A percentile compares a stretch with the other conserved stretches of the same genome.
Evolutionary conservation across 495 filamentous ascomycete species (phyloP).

Genomic region (Neurospora tetrasperma): DNA sequence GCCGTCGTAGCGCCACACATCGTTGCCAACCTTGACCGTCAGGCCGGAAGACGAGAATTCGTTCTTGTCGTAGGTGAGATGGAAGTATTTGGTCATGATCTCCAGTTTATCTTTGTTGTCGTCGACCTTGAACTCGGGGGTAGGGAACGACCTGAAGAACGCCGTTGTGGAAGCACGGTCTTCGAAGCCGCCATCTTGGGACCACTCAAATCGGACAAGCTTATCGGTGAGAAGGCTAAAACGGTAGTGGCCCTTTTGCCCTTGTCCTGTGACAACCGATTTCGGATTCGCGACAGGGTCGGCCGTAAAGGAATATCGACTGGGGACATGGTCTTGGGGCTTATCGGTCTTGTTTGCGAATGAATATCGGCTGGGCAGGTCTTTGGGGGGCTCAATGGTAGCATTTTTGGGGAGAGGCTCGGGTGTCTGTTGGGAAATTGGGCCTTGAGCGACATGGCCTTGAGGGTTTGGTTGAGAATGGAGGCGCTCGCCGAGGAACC

Average conservation of each 20-base stretch:
- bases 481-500: background rate
- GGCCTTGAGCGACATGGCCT: background rate
- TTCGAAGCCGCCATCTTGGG: slow-evolving; percentile 43
- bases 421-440: background rate
- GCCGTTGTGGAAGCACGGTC: slow-evolving; percentile 49
- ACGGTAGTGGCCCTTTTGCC: slow-evolving; percentile 30
- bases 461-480: background rate
- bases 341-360: background rate
- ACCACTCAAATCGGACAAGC: slow-evolving; percentile 49
- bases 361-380: background rate
- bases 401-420: background rate
- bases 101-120: slow-evolving; percentile 30
- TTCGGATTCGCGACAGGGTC: slow-evolving; percentile 35
- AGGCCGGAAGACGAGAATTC: slow-evolving; percentile 38
- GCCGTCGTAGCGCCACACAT: slow-evolving; percentile 39
- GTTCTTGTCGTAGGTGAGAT: slow-evolving; percentile 43
- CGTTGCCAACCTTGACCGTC: slow-evolving; percentile 23
- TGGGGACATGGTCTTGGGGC: slow-evolving; percentile 1
- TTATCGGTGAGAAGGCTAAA: slow-evolving; percentile 45
- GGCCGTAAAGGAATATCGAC: slow-evolving; percentile 35
- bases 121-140: slow-evolving; percentile 35
- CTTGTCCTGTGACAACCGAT: slow-evolving; percentile 33
- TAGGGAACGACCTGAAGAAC: slow-evolving; percentile 37
- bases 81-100: slow-evolving; percentile 41
- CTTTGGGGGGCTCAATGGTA: background rate